Evolutionary conservation across 2,329 filamentous ascomycete genomes (phyloP), one percentile per base, ranked within the genome.

Genomic region (Aspergillus neoniger): DNA sequence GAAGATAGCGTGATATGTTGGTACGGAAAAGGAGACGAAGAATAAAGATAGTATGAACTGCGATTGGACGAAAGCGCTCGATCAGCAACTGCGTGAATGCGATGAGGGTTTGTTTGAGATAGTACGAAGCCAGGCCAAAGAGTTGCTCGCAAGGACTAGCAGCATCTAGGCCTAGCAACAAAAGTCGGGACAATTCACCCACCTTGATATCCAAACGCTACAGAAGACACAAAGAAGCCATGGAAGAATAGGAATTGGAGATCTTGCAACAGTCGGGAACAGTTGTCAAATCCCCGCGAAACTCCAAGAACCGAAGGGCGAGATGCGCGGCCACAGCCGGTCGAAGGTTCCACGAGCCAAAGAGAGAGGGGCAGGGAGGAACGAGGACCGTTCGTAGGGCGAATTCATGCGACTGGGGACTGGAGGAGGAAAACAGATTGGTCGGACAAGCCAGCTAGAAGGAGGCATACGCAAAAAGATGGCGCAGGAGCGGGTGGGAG

Each of bases 1-100:
- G 67, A 65, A 59, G 54, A 59, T 23, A 53, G 60, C 19, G 9
- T 55, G 44, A 54, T 56, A 28, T 43, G 56, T 59, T 63, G 49
- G 63, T 50, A 32, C 38, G 51, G 38, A 36, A 49, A 15, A 48
- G 25, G 52, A 49, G 53, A 36, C 32, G 10, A 5, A 36, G 7
- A 36, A 36, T 30, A 36, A 51, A 3, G 41, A 55, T 60, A 61
- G 38, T 23, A 23, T 44, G 41, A 39, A 58, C 44, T 39, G 47
- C 59, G 60, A 43, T 15, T 19, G 47, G 28, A 5, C 32, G 14
- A 36, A 58, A 30, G 28, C 50, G 57, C 39, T 43, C 3, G 21
- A 58, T 48, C 17, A 57, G 36, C 43, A 60, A 23, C 12, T 25
- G 25, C n/a, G n/a, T n/a, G 12, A 12, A 50, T 15, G 47, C 47